Conservation (phyloP, 495 filamentous ascomycete species). For the Antarctomyces pellizariae region DNA sequence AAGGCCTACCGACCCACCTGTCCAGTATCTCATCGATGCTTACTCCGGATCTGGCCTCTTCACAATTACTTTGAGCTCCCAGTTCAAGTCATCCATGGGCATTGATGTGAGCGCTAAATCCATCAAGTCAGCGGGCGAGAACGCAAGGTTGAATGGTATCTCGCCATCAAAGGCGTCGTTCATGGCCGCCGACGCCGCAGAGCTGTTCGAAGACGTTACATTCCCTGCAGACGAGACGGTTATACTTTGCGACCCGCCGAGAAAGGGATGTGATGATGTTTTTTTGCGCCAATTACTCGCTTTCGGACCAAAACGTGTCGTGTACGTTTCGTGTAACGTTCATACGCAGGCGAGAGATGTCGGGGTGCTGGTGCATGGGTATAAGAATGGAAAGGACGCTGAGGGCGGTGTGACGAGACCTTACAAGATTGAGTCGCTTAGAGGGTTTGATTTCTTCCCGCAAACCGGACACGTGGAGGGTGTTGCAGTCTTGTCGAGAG, state of each 20-base stretch:
- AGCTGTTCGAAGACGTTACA: slow-evolving; percentile 48
- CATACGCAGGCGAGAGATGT: slow-evolving; percentile 93
- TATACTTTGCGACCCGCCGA: slow-evolving; percentile 79
- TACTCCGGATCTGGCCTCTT: slow-evolving; percentile 96
- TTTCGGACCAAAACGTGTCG: slow-evolving; percentile 52
- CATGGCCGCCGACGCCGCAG: slow-evolving; percentile 60
- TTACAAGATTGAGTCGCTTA: slow-evolving; percentile 83
- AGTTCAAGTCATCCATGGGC: slow-evolving; percentile 38
- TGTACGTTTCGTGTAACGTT: slow-evolving; percentile 94
- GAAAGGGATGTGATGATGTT: slow-evolving; percentile 76
- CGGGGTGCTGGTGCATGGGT: slow-evolving; percentile 42
- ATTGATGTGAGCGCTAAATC: slow-evolving; percentile 37
- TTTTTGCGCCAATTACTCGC: slow-evolving; percentile 61
- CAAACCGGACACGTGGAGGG: slow-evolving; percentile 95
- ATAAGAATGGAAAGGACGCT: slow-evolving; percentile 10
- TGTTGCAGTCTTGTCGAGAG: slow-evolving; percentile 51
- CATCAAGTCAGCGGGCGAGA: slow-evolving; percentile 49
- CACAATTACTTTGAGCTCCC: slow-evolving; percentile 70
- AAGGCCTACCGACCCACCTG: slow-evolving; percentile 15
- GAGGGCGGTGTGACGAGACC: slow-evolving; percentile 21
- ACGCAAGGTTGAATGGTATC: slow-evolving; percentile 60
- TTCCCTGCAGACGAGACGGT: slow-evolving; percentile 61
- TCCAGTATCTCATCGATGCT: slow-evolving; percentile 81
- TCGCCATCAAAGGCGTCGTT: slow-evolving; percentile 35
- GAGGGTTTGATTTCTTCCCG: slow-evolving; percentile 94